These are phyloP conservation scores for Tolypocladium tropicale DNA, from an alignment of 2,329 filamentous ascomycete genomes.

Conservation along the genomic window DNA sequence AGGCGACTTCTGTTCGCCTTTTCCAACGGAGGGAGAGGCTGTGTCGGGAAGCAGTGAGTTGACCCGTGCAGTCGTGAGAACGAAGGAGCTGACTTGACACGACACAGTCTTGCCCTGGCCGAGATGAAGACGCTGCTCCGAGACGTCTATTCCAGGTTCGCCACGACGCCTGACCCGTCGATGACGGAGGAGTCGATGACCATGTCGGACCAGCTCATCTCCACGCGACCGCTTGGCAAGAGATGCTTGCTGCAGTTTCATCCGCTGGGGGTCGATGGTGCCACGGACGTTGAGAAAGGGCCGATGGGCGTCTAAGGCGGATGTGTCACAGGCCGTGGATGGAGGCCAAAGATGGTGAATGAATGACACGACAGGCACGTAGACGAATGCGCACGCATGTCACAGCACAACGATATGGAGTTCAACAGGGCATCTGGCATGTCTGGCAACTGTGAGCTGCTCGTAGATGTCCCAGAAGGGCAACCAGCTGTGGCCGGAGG, in stretches of 20 bases:
- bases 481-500: too few species aligned
- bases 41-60: slow-evolving; percentile 57
- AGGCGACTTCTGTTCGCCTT: slow-evolving; percentile 56
- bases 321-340: neutral
- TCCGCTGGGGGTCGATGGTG: slow-evolving; percentile 12
- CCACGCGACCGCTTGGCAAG: slow-evolving; percentile 50
- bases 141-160: slow-evolving; percentile 50
- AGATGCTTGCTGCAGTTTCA: slow-evolving; percentile 45
- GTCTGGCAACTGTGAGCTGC: too few species aligned
- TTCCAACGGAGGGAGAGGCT: slow-evolving; percentile 53
- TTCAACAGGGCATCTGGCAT: too few species aligned
- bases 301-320: neutral
- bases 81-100: neutral
- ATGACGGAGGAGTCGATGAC: slow-evolving; percentile 49
- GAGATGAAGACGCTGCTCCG: slow-evolving; percentile 58
- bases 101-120: slow-evolving; percentile 41
- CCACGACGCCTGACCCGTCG: slow-evolving; percentile 41
- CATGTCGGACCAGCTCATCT: slow-evolving; percentile 59
- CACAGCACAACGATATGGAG: neutral
- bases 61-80: neutral
- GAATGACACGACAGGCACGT: neutral
- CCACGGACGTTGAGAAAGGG: neutral
- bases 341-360: neutral
- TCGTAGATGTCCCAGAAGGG: too few species aligned
- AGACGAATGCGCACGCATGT: neutral